Evolutionary conservation across 768 basidiomycete species (phyloP).

Genomic region (Suillus sp.): DNA sequence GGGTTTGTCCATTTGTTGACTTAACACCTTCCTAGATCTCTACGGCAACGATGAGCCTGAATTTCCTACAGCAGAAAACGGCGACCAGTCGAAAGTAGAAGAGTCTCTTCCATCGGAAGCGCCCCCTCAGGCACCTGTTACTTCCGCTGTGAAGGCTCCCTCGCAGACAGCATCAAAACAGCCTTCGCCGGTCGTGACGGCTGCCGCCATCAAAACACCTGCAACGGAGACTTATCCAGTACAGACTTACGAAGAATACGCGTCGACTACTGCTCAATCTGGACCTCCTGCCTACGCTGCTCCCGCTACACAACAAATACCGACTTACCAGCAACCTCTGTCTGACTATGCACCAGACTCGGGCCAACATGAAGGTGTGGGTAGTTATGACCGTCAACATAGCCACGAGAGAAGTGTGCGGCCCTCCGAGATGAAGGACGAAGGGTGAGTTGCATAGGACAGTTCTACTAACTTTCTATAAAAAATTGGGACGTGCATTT

Average conservation of each 20-base stretch:
- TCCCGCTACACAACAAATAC: slow-evolving; percentile 66
- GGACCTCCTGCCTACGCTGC: slow-evolving; percentile 40
- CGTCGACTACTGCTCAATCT: slow-evolving; percentile 15
- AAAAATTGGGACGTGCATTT: slow-evolving; percentile 9
- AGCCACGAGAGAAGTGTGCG: slow-evolving; percentile 67
- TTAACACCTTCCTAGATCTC: slow-evolving; percentile 45
- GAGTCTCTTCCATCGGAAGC: slow-evolving; percentile 32
- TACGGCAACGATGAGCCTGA: slow-evolving; percentile 67
- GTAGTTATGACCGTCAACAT: slow-evolving; percentile 44
- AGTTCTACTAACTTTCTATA: slow-evolving; percentile 1
- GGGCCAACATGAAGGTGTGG: slow-evolving; percentile 34
- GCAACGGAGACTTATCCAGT: slow-evolving; percentile 17
- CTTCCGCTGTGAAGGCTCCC: slow-evolving; percentile 23
- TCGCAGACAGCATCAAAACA: slow-evolving; percentile 25
- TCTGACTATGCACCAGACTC: slow-evolving; percentile 45
- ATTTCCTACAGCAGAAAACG: slow-evolving; percentile 47
- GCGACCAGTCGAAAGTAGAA: slow-evolving; percentile 34
- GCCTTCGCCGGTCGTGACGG: slow-evolving; percentile 12
- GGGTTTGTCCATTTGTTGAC: not conserved
- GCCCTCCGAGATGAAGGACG: slow-evolving; percentile 94
- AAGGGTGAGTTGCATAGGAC: slow-evolving; percentile 77
- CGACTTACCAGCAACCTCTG: slow-evolving; percentile 73
- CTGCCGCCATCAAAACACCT: slow-evolving; percentile 15
- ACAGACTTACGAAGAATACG: slow-evolving; percentile 22
- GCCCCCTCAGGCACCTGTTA: slow-evolving; percentile 23